Percentiles rank a stretch among this genome's conserved stretches.
Conservation (phyloP, 108 stramenopile species). For the Stephanodiscus triporus region DNA sequence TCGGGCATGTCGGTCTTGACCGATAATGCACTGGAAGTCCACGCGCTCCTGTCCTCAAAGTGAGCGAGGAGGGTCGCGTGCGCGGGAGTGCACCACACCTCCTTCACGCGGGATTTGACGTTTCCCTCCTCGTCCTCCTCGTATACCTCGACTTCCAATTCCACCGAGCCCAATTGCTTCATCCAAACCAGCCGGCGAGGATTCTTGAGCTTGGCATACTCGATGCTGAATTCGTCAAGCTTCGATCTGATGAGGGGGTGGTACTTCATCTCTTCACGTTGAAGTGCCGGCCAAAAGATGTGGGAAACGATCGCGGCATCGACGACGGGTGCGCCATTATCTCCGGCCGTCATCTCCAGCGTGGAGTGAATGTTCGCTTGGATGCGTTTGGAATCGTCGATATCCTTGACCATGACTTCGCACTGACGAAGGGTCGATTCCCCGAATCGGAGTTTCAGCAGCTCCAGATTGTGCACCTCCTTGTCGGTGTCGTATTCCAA, state of each 20-base stretch:
- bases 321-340: constrained; percentile 46
- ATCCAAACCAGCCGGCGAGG: constrained; percentile 91
- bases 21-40: constrained; percentile 77
- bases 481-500: constrained; percentile 89
- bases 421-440: constrained; percentile 91
- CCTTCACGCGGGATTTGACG: constrained; percentile 55
- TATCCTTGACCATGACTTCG: constrained; percentile 98
- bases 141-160: constrained; percentile 90
- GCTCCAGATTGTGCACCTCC: constrained; percentile 94
- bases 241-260: constrained; percentile 78
- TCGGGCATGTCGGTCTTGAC: constrained; percentile 74
- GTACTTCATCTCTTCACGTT: constrained; percentile 77
- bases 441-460: constrained; percentile 96
- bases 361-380: constrained; percentile 77
- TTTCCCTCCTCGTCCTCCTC: constrained; percentile 62
- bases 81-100: constrained; percentile 85
- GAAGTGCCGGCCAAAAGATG: constrained; percentile 96
- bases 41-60: constrained; percentile 82
- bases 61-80: constrained; percentile 92
- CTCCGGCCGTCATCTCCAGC: constrained; percentile 42
- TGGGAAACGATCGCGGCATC: constrained; percentile 92
- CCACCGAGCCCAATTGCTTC: constrained; percentile 85
- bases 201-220: constrained; percentile 90
- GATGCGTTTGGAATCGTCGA: constrained; percentile 95
- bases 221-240: constrained; percentile 70